These are phyloP conservation scores for Yamadazyma sp. DNA, from an alignment of 805 yeast genomes.

Conservation along the genomic window DNA sequence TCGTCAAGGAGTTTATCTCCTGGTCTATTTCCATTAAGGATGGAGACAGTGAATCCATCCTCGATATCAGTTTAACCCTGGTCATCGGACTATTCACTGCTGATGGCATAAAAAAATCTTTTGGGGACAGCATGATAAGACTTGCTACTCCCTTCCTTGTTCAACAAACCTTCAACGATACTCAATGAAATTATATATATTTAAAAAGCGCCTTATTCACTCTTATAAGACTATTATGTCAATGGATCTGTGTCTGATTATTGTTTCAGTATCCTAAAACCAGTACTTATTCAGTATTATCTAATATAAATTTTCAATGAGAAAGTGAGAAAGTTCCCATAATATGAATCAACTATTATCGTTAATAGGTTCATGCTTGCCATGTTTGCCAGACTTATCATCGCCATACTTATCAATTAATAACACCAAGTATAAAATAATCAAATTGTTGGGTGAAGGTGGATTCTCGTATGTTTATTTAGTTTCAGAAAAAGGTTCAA, in stretches of 20 bases:
- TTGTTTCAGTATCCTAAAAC: no score
- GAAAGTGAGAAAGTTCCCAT: no score
- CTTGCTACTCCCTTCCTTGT: no score
- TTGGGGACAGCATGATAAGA: slow-evolving; percentile 9
- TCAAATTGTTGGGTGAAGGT: slow-evolving; percentile 82
- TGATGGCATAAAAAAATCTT: slow-evolving; percentile 8
- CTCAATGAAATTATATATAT: no score
- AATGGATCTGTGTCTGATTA: no score
- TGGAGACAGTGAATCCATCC: slow-evolving; percentile 4
- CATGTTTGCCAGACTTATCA: slow-evolving; percentile 42
- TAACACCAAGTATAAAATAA: slow-evolving; percentile 57
- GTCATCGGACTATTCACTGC: slow-evolving; percentile 1
- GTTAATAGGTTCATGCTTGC: slow-evolving; percentile 32
- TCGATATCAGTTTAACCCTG: not conserved
- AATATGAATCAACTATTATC: slow-evolving; percentile 11
- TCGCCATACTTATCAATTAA: slow-evolving; percentile 63
- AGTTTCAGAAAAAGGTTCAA: slow-evolving; percentile 50
- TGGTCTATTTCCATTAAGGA: slow-evolving; percentile 10
- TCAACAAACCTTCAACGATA: no score
- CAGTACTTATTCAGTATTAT: no score
- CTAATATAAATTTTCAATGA: no score
- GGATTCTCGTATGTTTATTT: slow-evolving; percentile 85
- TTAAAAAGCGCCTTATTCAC: no score
- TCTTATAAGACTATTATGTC: no score
- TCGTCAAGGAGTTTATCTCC: slow-evolving; percentile 16